These are phyloP conservation scores for Phytophthora citrophthora DNA, from an alignment of 352 stramenopile genomes.

Conservation along the genomic window DNA sequence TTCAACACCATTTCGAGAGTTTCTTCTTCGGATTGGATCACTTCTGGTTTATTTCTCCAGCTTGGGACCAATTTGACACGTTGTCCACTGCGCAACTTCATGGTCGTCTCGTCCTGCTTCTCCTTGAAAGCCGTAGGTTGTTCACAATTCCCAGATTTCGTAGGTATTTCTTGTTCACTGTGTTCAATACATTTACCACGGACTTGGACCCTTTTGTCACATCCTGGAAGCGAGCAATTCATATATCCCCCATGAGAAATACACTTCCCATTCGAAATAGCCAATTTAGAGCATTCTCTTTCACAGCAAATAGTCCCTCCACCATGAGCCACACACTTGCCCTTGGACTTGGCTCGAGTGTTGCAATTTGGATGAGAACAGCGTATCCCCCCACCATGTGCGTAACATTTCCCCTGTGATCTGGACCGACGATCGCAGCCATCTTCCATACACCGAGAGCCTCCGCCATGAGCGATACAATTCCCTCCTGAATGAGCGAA, in stretches of 20 bases:
- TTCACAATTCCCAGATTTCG: not conserved
- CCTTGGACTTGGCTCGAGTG: conserved; percentile 11
- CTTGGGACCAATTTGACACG: conserved; percentile 4
- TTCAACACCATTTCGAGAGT: conserved; percentile 32
- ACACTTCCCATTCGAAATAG: conserved; percentile 11
- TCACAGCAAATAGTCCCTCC: conserved; percentile 13
- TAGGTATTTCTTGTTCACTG: not conserved
- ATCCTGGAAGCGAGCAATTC: conserved; percentile 12
- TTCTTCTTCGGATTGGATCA: conserved; percentile 26
- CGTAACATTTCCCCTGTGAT: conserved; percentile 14
- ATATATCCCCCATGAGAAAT: conserved; percentile 10
- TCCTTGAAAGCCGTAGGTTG: not conserved
- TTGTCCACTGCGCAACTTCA: conserved; percentile 9
- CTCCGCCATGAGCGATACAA: conserved; percentile 14
- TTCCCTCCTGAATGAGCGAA: conserved; percentile 15
- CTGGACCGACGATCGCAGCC: conserved; percentile 2
- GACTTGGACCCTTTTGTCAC: conserved; percentile 8
- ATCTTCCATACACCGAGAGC: conserved; percentile 9
- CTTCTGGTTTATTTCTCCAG: not conserved
- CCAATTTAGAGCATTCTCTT: conserved; percentile 9
- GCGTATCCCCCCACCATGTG: conserved; percentile 6
- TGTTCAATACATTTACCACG: conserved; percentile 10
- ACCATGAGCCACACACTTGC: conserved; percentile 19
- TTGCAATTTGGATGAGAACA: conserved; percentile 14
- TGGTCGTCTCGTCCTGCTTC: conserved; percentile 2